Base-by-base conservation (phyloP, 768 basidiomycete genomes). In the Leccinum subgranulosum region DNA sequence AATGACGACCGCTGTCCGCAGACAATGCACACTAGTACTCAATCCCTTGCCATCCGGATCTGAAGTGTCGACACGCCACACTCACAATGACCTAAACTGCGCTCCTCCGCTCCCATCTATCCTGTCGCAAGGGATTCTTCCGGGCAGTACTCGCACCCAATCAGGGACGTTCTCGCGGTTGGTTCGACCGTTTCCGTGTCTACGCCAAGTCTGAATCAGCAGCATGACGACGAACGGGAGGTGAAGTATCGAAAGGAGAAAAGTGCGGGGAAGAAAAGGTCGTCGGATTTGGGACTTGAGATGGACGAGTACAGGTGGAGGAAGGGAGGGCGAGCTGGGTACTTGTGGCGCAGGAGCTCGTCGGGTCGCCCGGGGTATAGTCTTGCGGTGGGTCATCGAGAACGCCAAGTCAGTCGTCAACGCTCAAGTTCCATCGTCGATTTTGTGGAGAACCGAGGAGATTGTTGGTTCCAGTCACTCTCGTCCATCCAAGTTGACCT, bases 221-320 rank as follows among this genome's bases (percentile, higher is more conserved):
- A 23, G 23, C 23, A 23, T 3, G 12, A 19, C 31, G 23, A n/a
- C 11, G 15, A 31, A 33, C 53, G 7, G 12, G 15, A 23, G 9
- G 53, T n/a, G 19, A 12, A 17, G 53, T n/a, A 19, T 33, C 34
- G 34, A n/a, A 33, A n/a, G 21, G 29, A 25, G 3, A 41, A 51
- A n/a, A 28, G n/a, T 25, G 33, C 6, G n/a, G 8, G 28, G 15
- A 29, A 14, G 36, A 34, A 52, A 10, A 23, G 29, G 39, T 19
- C 49, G 1, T 29, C 36, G 23, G 51, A 23, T 47, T 14, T 68
- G 49, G 64, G 41, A 17, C 49, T 59, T 36, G 54, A 49, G 50
- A 57, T 66, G 3, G 58, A 69, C 6, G 69, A 69, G 54, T 19
- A 3, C 45, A 33, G n/a, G 69, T 69, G 27, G 69, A 69, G n/a